phyloP scores from a whole-genome alignment of 352 stramenopile genomes.

The Blastocystis sp. region DNA sequence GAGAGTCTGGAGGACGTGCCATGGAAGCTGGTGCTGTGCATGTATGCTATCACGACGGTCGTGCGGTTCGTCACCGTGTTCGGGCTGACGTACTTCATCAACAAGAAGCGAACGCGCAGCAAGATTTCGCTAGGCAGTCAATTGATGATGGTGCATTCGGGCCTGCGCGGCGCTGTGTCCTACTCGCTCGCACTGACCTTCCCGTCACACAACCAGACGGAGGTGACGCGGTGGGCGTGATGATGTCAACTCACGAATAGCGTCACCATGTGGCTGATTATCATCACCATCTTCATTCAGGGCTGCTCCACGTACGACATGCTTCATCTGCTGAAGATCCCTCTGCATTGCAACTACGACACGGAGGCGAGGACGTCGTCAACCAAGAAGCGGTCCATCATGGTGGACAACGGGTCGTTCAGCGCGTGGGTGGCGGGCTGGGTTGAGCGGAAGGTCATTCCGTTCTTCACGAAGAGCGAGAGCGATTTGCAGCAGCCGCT shows the following conservation, averaged over 20 bases:
- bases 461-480: constrained; percentile 50
- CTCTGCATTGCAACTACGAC: constrained; percentile 25
- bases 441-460: constrained; percentile 35
- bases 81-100: constrained; percentile 66
- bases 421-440: not conserved
- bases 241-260: not conserved
- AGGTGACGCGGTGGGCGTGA: not conserved
- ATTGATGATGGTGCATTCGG: constrained; percentile 71
- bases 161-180: constrained; percentile 71
- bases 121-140: constrained; percentile 40
- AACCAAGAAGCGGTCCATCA: constrained; percentile 47
- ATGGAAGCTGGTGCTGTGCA: constrained; percentile 30
- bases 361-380: not conserved
- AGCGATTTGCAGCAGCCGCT: constrained; percentile 30
- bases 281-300: constrained; percentile 69
- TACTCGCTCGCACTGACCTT: constrained; percentile 72
- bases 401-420: constrained; percentile 1
- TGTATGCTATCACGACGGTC: constrained; percentile 56
- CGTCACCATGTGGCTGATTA: constrained; percentile 71
- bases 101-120: constrained; percentile 44
- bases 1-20: constrained; percentile 40
- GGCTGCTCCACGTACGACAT: constrained; percentile 65
- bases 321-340: constrained; percentile 34
- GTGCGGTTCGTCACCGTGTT: constrained; percentile 39
- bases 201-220: constrained; percentile 57